A percentile compares a stretch with the other conserved stretches of the same genome.
These are phyloP conservation scores for Blastobotrys chiropterorum DNA, from an alignment of 805 yeast species.

Conservation along the genomic window DNA sequence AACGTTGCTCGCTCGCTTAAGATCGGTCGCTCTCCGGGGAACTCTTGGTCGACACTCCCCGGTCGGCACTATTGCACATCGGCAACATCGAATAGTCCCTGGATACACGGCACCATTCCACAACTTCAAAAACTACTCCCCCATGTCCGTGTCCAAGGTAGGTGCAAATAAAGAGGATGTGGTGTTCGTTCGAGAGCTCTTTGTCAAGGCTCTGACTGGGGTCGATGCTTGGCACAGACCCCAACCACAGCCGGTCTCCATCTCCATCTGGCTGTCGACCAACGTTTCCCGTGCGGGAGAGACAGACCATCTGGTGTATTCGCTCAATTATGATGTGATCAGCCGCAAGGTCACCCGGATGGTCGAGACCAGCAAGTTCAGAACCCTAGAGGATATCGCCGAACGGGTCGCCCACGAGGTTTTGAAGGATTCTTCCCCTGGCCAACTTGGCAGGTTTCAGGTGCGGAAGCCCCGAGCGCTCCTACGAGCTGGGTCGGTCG, in stretches of 20 bases:
- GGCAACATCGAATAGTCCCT: not conserved
- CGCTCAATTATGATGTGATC: constrained; percentile 84
- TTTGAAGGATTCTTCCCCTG: constrained; percentile 40
- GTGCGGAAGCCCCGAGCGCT: constrained; percentile 49
- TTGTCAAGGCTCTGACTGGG: constrained; percentile 59
- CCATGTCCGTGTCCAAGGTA: not conserved
- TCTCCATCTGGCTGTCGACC: constrained; percentile 57
- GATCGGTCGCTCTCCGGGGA: not conserved
- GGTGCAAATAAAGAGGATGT: constrained; percentile 26
- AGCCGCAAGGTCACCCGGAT: constrained; percentile 55
- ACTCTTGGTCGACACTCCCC: not conserved
- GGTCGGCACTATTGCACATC: not conserved
- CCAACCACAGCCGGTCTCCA: constrained; percentile 55
- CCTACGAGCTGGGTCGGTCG: constrained; percentile 49
- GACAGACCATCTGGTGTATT: constrained; percentile 72
- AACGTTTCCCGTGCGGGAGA: constrained; percentile 68
- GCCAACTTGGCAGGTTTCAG: constrained; percentile 37
- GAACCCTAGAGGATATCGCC: constrained; percentile 39
- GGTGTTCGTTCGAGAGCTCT: constrained; percentile 50
- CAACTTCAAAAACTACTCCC: not conserved
- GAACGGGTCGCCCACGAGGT: constrained; percentile 41
- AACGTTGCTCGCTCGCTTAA: not conserved
- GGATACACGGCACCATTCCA: not conserved
- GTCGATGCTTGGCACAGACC: constrained; percentile 70
- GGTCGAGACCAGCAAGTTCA: constrained; percentile 39